A percentile compares a stretch with the other conserved stretches of the same genome.
Evolutionary conservation across 768 basidiomycete genomes (phyloP).

Genomic region (Suillus decipiens): DNA sequence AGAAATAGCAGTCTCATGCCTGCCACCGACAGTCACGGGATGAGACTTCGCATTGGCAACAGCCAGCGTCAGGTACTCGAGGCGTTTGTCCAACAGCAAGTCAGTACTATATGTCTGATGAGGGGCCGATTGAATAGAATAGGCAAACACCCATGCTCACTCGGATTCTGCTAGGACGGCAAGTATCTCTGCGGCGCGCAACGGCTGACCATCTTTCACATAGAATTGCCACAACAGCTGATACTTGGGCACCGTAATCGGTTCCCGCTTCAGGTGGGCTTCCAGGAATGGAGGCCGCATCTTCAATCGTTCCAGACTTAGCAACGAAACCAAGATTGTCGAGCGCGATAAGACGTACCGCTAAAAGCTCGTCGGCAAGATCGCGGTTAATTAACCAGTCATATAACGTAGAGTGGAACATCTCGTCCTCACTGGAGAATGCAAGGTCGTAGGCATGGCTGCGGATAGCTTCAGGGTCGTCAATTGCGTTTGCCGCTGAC

Average conservation of each 20-base stretch:
- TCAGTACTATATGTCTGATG: constrained; percentile 53
- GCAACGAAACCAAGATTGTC: constrained; percentile 15
- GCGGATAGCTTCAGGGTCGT: constrained; percentile 71
- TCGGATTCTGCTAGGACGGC: constrained; percentile 82
- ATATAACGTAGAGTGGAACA: constrained; percentile 93
- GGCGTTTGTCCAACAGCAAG: constrained; percentile 66
- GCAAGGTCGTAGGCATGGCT: constrained; percentile 86
- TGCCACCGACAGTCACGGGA: constrained; percentile 72
- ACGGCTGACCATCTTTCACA: constrained; percentile 84
- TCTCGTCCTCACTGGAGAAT: constrained; percentile 81
- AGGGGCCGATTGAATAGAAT: not conserved
- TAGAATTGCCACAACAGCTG: constrained; percentile 98
- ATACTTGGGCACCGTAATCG: constrained; percentile 75
- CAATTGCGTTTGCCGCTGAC: constrained; percentile 29
- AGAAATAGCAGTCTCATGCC: constrained; percentile 88
- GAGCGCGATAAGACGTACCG: constrained; percentile 51
- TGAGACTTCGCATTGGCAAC: constrained; percentile 97
- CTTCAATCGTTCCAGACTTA: constrained; percentile 38
- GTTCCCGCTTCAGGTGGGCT: constrained; percentile 81
- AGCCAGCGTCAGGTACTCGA: constrained; percentile 93
- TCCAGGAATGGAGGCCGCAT: constrained; percentile 89
- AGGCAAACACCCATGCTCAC: constrained; percentile 44
- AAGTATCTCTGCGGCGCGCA: constrained; percentile 88
- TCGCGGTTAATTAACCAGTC: constrained; percentile 87
- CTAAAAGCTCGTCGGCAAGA: constrained; percentile 85